Conservation (phyloP, 148 eudicot species). For the Heliamphora exappendiculata region DNA sequence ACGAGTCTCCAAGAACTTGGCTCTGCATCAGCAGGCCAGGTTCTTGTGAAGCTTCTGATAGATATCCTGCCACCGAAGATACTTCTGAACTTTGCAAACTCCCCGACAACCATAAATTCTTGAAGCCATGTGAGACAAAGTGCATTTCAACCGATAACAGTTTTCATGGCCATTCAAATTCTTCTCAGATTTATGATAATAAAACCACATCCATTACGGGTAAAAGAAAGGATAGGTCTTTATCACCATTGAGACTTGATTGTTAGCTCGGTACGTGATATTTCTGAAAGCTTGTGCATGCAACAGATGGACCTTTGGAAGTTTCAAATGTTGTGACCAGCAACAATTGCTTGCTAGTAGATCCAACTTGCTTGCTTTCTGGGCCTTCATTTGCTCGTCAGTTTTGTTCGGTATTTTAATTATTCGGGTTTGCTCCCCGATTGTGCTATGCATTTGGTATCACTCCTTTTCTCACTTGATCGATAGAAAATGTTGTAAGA, state of each 20-base stretch:
- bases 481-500: neutral
- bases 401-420: neutral
- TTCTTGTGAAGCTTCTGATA: constrained; percentile 17
- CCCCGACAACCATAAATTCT: neutral
- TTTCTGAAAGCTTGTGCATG: no score
- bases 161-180: constrained; percentile 5
- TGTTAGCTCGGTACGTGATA: neutral
- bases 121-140: constrained; percentile 3
- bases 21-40: constrained; percentile 49
- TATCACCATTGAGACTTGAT: constrained; percentile 9
- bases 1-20: constrained; percentile 61
- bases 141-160: neutral
- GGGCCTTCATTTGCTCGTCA: neutral
- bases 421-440: neutral
- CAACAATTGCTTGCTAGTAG: no score
- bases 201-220: constrained; percentile 18
- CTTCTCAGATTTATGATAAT: neutral
- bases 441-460: neutral
- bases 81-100: constrained; percentile 9
- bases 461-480: neutral
- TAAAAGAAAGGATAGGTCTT: constrained; percentile 52
- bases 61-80: neutral
- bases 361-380: no score
- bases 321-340: no score
- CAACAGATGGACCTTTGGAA: no score